Evolutionary conservation across 2,329 filamentous ascomycete genomes (phyloP).

Genomic region (Curvularia lunata): DNA sequence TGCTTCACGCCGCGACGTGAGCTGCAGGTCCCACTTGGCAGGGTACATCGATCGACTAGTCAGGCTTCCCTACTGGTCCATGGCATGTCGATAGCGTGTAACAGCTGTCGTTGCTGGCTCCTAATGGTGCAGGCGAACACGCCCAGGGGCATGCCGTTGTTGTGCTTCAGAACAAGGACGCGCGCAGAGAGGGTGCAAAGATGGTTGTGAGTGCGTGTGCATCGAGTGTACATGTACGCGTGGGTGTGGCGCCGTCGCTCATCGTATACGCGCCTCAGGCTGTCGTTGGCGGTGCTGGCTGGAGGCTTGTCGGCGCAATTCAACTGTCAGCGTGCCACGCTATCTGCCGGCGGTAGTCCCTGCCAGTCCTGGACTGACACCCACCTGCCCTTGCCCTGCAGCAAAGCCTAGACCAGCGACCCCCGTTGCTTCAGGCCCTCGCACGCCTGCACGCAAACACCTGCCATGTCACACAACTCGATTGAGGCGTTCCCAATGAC

Average conservation of each 20-base stretch:
- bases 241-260: neutral
- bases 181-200: no score
- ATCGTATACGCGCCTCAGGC: neutral
- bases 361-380: neutral
- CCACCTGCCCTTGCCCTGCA: slow-evolving; percentile 1
- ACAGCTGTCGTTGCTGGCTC: slow-evolving; percentile 1
- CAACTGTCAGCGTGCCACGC: slow-evolving; percentile 12
- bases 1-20: slow-evolving; percentile 1
- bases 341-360: slow-evolving; percentile 9
- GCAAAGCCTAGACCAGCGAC: slow-evolving; percentile 6
- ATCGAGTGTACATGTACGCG: no score
- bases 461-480: slow-evolving; percentile 4
- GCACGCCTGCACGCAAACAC: slow-evolving; percentile 2
- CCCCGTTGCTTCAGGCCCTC: neutral
- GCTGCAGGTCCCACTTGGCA: slow-evolving; percentile 15
- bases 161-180: neutral
- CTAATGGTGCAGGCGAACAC: neutral
- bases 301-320: slow-evolving; percentile 13
- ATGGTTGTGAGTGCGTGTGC: no score
- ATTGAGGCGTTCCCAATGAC: neutral
- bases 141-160: neutral
- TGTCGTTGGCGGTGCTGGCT: neutral
- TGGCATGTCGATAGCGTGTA: neutral
- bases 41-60: slow-evolving; percentile 8
- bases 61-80: neutral